Percentiles rank a stretch among this genome's conserved stretches.
Evolutionary conservation across 2,329 filamentous ascomycete genomes (phyloP).

Genomic region (Talaromyces sp.): DNA sequence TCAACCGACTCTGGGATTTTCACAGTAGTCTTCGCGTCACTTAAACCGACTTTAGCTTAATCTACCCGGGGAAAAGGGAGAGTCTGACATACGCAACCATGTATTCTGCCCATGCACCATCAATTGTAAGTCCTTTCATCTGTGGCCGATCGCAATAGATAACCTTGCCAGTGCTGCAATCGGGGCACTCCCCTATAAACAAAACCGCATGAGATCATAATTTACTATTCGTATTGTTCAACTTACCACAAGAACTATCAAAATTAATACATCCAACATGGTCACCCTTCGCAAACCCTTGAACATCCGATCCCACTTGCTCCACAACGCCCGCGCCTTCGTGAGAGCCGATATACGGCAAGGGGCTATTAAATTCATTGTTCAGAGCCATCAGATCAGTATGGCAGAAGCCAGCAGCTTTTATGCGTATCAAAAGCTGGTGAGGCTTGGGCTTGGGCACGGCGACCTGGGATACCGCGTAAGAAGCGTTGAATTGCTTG

Average conservation of each 20-base stretch:
- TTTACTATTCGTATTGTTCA: conserved; percentile 29
- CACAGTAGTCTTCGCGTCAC: conserved; percentile 43
- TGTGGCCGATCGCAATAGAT: conserved; percentile 20
- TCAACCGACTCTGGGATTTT: conserved; percentile 45
- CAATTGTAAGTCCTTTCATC: conserved; percentile 42
- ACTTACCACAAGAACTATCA: conserved; percentile 46
- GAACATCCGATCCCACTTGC: conserved; percentile 37
- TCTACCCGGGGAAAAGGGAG: background rate
- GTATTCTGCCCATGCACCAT: conserved; percentile 57
- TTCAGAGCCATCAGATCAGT: conserved; percentile 54
- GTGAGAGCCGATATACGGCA: conserved; percentile 53
- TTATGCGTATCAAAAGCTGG: conserved; percentile 57
- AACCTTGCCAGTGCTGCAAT: conserved; percentile 35
- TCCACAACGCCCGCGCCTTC: conserved; percentile 54
- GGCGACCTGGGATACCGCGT: conserved; percentile 47
- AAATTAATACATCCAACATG: conserved; percentile 53
- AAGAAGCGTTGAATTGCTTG: conserved; percentile 44
- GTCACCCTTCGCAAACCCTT: conserved; percentile 45
- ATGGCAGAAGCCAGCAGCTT: conserved; percentile 58
- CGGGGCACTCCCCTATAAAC: conserved; percentile 15
- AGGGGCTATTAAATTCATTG: conserved; percentile 43
- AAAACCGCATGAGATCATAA: too few species aligned
- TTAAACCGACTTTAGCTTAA: background rate
- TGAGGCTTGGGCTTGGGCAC: conserved; percentile 44
- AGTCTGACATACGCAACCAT: conserved; percentile 30